Percentiles rank a stretch among this genome's conserved stretches.
Conservation (phyloP, 2,329 filamentous ascomycete genomes). For the Dactylellina leptospora region DNA sequence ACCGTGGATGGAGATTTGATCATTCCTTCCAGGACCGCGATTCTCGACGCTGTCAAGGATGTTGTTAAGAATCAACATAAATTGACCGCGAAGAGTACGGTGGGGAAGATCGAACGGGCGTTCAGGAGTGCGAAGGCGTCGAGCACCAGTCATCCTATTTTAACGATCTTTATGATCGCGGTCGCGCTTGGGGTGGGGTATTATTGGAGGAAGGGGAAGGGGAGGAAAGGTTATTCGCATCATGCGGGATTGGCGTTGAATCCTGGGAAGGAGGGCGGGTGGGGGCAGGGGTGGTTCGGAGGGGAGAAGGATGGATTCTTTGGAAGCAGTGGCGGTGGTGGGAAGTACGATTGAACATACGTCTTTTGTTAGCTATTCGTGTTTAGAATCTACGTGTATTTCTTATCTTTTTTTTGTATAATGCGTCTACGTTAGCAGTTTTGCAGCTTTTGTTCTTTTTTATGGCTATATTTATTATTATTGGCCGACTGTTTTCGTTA, state of each 20-base stretch:
- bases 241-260: slow-evolving; percentile 43
- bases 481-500: slow-evolving; percentile 6
- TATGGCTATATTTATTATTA: slow-evolving; percentile 29
- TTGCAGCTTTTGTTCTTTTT: slow-evolving; percentile 6
- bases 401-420: slow-evolving; percentile 13
- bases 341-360: slow-evolving; percentile 40
- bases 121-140: slow-evolving; percentile 65
- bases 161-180: slow-evolving; percentile 57
- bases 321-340: slow-evolving; percentile 33
- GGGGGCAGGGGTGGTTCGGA: slow-evolving; percentile 47
- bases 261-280: slow-evolving; percentile 42
- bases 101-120: slow-evolving; percentile 74
- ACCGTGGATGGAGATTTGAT: slow-evolving; percentile 91
- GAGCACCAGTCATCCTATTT: slow-evolving; percentile 62
- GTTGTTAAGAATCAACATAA: slow-evolving; percentile 74
- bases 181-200: slow-evolving; percentile 16
- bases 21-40: slow-evolving; percentile 85
- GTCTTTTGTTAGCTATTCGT: not conserved
- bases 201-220: slow-evolving; percentile 21
- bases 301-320: slow-evolving; percentile 49
- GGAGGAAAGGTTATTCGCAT: slow-evolving; percentile 20
- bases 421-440: slow-evolving; percentile 33
- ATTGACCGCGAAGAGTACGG: slow-evolving; percentile 80
- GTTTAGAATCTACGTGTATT: not conserved
- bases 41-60: slow-evolving; percentile 83